phyloP scores from a whole-genome alignment of 2,329 filamentous ascomycete genomes.

The Davidsoniella virescens region DNA sequence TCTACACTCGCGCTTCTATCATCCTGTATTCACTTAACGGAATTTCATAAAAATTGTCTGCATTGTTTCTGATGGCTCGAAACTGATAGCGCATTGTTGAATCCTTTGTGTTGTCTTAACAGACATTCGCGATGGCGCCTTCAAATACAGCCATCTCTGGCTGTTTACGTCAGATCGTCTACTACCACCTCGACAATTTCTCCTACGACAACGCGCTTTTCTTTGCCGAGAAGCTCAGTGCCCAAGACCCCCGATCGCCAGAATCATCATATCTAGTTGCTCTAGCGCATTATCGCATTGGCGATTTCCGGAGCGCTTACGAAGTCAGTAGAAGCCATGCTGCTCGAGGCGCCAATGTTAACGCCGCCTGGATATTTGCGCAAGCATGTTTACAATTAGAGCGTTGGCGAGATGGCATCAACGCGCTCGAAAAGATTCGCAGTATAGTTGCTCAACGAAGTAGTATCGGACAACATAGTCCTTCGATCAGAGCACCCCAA shows the following conservation, averaged over 20 bases:
- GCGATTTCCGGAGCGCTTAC: constrained; percentile 71
- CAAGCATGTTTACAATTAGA: constrained; percentile 73
- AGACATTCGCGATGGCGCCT: constrained; percentile 32
- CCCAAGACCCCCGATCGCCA: constrained; percentile 63
- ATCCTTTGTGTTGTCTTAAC: constrained; percentile 1
- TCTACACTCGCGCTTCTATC: too few species aligned
- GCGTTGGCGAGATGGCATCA: constrained; percentile 63
- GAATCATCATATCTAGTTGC: constrained; percentile 74
- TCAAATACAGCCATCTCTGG: constrained; percentile 32
- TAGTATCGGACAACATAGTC: constrained; percentile 68
- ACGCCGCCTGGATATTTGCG: constrained; percentile 82
- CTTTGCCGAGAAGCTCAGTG: constrained; percentile 71
- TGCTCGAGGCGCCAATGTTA: constrained; percentile 57
- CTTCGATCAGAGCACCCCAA: constrained; percentile 53
- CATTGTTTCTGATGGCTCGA: constrained; percentile 9
- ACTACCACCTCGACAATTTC: constrained; percentile 75
- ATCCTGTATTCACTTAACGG: too few species aligned
- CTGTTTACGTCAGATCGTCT: constrained; percentile 41
- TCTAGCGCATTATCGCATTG: constrained; percentile 68
- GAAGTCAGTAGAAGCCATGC: constrained; percentile 61
- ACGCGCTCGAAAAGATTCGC: constrained; percentile 67
- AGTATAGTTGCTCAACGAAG: constrained; percentile 60
- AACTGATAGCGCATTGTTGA: constrained; percentile 7
- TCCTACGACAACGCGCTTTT: constrained; percentile 83
- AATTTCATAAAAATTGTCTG: not conserved